These are phyloP conservation scores for Microbotryum saponariae DNA, from an alignment of 1,284 basidiomycete genomes.

Conservation along the genomic window DNA sequence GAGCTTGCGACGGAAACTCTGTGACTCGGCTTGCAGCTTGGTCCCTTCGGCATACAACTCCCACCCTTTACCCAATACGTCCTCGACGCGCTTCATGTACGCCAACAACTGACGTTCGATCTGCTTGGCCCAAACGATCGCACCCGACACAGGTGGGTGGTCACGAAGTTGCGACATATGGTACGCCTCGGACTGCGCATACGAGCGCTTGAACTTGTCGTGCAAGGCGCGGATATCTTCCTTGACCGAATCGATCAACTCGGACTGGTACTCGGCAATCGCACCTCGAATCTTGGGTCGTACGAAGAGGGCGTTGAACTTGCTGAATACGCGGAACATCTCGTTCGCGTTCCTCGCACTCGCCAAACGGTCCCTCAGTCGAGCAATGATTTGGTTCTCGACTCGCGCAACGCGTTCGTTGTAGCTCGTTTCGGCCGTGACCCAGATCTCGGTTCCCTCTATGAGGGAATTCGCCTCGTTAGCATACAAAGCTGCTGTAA, in stretches of 20 bases:
- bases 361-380: slow-evolving; percentile 83
- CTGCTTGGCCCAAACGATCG: slow-evolving; percentile 97
- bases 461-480: slow-evolving; percentile 9
- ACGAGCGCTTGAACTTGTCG: slow-evolving; percentile 56
- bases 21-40: slow-evolving; percentile 83
- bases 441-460: slow-evolving; percentile 99
- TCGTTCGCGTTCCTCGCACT: slow-evolving; percentile 95
- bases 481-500: neutral
- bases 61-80: slow-evolving; percentile 97
- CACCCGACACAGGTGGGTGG: slow-evolving; percentile 89
- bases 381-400: slow-evolving; percentile 96
- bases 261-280: slow-evolving; percentile 98
- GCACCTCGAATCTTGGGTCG: slow-evolving; percentile 82
- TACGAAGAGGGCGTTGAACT: slow-evolving; percentile 96
- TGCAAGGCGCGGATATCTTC: slow-evolving; percentile 93
- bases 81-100: slow-evolving; percentile 99
- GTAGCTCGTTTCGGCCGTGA: slow-evolving; percentile 91
- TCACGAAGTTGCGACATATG: slow-evolving; percentile 98
- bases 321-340: slow-evolving; percentile 98
- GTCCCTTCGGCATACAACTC: slow-evolving; percentile 98
- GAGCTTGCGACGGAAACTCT: slow-evolving; percentile 89
- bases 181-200: slow-evolving; percentile 39
- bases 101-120: slow-evolving; percentile 92
- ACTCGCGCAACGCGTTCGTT: slow-evolving; percentile 95
- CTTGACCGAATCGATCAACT: slow-evolving; percentile 94